A percentile compares a stretch with the other conserved stretches of the same genome.
phyloP scores from a whole-genome alignment of 2,329 filamentous ascomycete genomes.

The Myriosclerotinia scirpicola region DNA sequence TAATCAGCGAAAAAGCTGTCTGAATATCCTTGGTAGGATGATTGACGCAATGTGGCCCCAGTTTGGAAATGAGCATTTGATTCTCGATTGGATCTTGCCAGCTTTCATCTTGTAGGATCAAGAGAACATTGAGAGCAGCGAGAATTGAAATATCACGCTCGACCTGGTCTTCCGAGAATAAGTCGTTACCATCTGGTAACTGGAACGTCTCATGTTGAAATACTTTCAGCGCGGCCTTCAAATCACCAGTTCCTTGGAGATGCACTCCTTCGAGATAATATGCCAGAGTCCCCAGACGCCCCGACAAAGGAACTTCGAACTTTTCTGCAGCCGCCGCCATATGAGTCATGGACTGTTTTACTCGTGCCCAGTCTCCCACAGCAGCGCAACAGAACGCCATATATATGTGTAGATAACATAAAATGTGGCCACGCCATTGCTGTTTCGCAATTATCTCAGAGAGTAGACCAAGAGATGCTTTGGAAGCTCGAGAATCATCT shows the following conservation, averaged over 20 bases:
- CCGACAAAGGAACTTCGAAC: constrained; percentile 33
- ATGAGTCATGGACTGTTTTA: constrained; percentile 34
- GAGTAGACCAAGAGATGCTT: constrained; percentile 35
- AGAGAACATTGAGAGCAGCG: constrained; percentile 65
- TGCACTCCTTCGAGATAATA: constrained; percentile 73
- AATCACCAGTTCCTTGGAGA: constrained; percentile 72
- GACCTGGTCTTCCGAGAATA: constrained; percentile 48
- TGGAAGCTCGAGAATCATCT: constrained; percentile 20
- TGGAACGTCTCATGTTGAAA: constrained; percentile 64
- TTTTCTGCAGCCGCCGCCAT: constrained; percentile 30
- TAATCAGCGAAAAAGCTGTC: constrained; percentile 74
- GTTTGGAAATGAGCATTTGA: constrained; percentile 59
- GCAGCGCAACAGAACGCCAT: constrained; percentile 39
- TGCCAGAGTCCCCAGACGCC: constrained; percentile 33
- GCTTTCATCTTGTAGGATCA: constrained; percentile 66
- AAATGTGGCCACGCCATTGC: constrained; percentile 37
- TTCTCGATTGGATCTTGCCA: constrained; percentile 60
- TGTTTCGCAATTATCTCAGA: constrained; percentile 35
- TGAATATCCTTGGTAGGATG: constrained; percentile 74
- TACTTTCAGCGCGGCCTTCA: constrained; percentile 64
- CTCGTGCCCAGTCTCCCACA: constrained; percentile 36
- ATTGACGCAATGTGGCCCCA: constrained; percentile 66
- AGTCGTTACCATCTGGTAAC: constrained; percentile 46
- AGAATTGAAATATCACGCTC: constrained; percentile 66
- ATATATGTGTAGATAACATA: constrained; percentile 40